These are phyloP conservation scores for Cryptococcus sp. DNA, from an alignment of 1,284 basidiomycete genomes.

Conservation along the genomic window DNA sequence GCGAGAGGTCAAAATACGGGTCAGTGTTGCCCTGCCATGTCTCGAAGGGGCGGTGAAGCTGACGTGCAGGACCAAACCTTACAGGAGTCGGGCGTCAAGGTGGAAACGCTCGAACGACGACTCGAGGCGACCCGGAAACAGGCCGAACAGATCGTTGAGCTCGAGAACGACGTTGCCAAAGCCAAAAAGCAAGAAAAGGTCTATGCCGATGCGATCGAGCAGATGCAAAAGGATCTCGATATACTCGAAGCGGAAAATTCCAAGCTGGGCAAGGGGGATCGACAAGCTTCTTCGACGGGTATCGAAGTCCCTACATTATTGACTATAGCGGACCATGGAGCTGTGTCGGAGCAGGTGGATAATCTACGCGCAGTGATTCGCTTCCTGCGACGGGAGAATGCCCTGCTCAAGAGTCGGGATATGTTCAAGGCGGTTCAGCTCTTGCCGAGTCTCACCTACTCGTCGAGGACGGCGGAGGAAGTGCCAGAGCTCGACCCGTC, in stretches of 20 bases:
- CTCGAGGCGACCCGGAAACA: conserved; percentile 84
- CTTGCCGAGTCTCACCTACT: conserved; percentile 57
- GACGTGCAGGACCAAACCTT: conserved; percentile 71
- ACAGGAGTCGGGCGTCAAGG: conserved; percentile 85
- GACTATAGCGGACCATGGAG: background rate
- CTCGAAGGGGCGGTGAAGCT: too few species aligned
- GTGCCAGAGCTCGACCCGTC: conserved; percentile 25
- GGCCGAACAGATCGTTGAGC: conserved; percentile 71
- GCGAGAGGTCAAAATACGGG: conserved; percentile 65
- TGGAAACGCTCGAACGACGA: conserved; percentile 87
- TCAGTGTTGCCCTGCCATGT: conserved; percentile 23
- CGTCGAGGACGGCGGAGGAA: conserved; percentile 5
- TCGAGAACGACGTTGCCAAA: conserved; percentile 74
- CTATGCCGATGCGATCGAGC: conserved; percentile 88
- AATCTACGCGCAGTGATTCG: conserved; percentile 82
- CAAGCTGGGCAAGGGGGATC: conserved; percentile 62
- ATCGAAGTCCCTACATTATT: background rate
- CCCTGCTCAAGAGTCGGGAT: conserved; percentile 82
- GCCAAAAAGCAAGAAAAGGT: conserved; percentile 78
- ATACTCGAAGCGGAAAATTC: conserved; percentile 77
- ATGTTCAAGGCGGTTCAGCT: conserved; percentile 72
- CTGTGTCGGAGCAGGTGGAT: conserved; percentile 59
- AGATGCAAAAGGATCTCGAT: conserved; percentile 83
- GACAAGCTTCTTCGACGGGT: conserved; percentile 19
- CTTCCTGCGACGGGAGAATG: conserved; percentile 85